phyloP scores from a whole-genome alignment of 2,329 filamentous ascomycete genomes.

The Diaporthe helianthi region DNA sequence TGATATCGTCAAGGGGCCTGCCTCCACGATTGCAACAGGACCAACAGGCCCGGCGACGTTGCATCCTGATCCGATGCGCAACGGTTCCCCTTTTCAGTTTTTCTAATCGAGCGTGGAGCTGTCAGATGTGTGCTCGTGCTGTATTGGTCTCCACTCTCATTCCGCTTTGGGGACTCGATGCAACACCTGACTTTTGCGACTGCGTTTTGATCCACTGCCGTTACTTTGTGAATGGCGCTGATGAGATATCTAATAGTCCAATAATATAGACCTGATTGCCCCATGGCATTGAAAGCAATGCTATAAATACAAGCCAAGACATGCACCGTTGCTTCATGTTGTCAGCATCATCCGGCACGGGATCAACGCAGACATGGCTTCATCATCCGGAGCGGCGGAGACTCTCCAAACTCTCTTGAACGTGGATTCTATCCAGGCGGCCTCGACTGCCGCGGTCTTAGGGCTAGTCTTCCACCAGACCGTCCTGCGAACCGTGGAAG shows the following conservation, averaged over 20 bases:
- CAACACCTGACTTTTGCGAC: neutral
- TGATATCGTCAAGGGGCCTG: neutral
- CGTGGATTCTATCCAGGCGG: neutral
- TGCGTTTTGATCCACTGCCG: neutral
- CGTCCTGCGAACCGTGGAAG: conserved; percentile 12
- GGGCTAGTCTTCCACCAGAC: conserved; percentile 18
- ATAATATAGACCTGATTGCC: neutral
- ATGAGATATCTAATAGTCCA: neutral
- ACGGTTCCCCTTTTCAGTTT: neutral
- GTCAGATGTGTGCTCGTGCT: too few relatives aligned
- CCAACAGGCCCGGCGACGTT: neutral
- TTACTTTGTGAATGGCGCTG: neutral
- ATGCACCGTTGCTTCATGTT: neutral
- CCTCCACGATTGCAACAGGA: neutral
- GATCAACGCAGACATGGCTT: neutral
- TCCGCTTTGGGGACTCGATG: neutral
- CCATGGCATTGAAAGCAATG: too few relatives aligned
- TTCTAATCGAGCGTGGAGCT: neutral
- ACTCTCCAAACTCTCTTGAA: neutral
- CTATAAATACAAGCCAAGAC: neutral
- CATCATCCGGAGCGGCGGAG: neutral
- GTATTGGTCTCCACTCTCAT: neutral
- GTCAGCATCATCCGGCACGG: neutral
- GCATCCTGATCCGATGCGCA: neutral
- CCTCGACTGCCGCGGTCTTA: neutral